Evolutionary conservation across 2,329 filamentous ascomycete genomes (phyloP), one percentile per base, ranked within the genome.

Genomic region (Cladosporium sp.): DNA sequence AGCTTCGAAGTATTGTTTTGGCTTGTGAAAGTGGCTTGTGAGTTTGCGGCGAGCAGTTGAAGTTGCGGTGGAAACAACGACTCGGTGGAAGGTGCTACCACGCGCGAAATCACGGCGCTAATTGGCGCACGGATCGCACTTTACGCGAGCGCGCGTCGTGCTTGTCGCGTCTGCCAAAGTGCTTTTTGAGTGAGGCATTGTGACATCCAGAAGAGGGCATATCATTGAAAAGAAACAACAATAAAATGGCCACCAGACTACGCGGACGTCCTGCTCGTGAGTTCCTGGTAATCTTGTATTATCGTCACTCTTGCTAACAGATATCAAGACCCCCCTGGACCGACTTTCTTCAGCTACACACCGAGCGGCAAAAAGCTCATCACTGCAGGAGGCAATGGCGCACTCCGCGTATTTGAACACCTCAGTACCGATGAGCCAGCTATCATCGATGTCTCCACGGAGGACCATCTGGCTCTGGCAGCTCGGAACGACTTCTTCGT

Each of bases 341-440:
- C 88, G 65, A 98, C 96, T 2, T 93, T 89, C 72, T 88, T 96
- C 71, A 87, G 91, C 69, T 98, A 98, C 79, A 97, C 93, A 0
- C 91, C 92, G 7, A 89, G 96, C 77, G 95, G 96, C 68, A 86
- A 85, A 71, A 91, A 91, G 72, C 85, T 99, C 66, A 88, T 98
- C 70, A 98, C 95, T 12, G 93, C 93, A 67, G 95, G 95, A 69
- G 90, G 92, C 66, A 97, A 98, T 81, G 96, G 96, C 74, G 92
- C 92, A 8, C 93, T 97, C 73, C 91, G 96, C 59, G 87, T 98
- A 59, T 99, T 96, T 82, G 91, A 90, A 71, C 95, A 93, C 16
- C 92, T 92, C 67, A 95, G 91, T 46, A 91, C 96, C 80, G 93
- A 93, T 72, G 95, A 99, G 77, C 95, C 96, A 11, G 88, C 87